Base-by-base conservation (phyloP, 805 yeast species). In the Ogataea haglerorum region DNA sequence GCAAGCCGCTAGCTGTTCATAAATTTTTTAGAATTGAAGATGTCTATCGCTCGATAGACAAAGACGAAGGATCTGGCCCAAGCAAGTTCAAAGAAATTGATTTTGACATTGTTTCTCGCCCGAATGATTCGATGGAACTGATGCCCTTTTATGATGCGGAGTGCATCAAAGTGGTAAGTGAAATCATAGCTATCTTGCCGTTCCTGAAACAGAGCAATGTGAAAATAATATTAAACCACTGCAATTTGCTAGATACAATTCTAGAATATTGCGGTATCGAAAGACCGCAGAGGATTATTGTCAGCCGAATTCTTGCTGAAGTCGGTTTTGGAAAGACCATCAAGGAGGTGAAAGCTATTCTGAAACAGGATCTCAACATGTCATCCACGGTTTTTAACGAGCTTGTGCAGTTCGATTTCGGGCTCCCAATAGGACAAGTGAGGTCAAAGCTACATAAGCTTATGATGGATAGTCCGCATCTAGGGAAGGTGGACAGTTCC, bases 311-410 rank as follows among this genome's bases (percentile, higher is more conserved):
- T 24, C 58, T 91, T n/a, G 82, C 95, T 0, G 90, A 84, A 48
- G 68, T 84, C 15, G 95, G 95, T 0, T 75, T 79, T 41, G 83
- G 82, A 2, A 80, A 76, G 40, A 74, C 79, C 1, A 71, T 79
- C 45, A 78, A 75, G 39, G 89, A 80, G 27, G 76, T 80, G 1
- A 71, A 68, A 40, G 36, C 52, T 1, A 47, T 57, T 12, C 58
- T 84, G 34, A 75, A 79, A 39, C 65, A 77, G 2, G 89, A 85
- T 36, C 70, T 88, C 39, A 79, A 84, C 45, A 78, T 91, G 2
- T 81, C 95, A 0, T 78, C 89, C 2, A 88, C 96, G 0, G 80
- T 88, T 0, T 68, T 87, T 30, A 86, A 87, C 51, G 96, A 90
- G 51, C 66, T 93, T 38, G 83, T 84, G 36, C 76, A 75, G 26